Evolutionary conservation across 306 rosid species (phyloP), one percentile per base, ranked within the genome.

Genomic region (Sicyos baderoa): DNA sequence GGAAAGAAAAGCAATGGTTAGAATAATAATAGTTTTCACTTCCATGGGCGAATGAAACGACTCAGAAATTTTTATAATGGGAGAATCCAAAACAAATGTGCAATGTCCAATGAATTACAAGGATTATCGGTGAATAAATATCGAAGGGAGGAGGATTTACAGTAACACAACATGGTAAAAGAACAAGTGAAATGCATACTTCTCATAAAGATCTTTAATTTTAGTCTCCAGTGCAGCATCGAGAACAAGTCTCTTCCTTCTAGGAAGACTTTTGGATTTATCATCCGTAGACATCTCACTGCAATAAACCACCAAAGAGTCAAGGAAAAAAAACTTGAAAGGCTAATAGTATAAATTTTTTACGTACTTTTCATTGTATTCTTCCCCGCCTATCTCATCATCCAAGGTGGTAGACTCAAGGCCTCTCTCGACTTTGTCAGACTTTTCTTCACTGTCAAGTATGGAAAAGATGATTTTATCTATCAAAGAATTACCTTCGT

Each of bases 171-270:
- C 29, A 63, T 18, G 13, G 40, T 45, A 45, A 40, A 27, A 44
- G 17, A 65, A 45, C 70, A 44, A 64, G 54, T 69, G 51, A 25
- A 45, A 54, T 68, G 68, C 63, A 54, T 87, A 91, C 97, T 80
- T 84, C 79, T 89, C 95, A 77, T 79, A 82, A 62, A 89, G 92
- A 79, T 86, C 80, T 83, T 76, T 89, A 64, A 91, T 83, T 83
- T 84, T 81, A 74, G 47, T 72, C 79, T 89, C 95, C 81, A 83
- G 55, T 47, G 81, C 90, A 57, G 70, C 86, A 69, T 79, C 90
- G 47, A 92, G 87, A 82, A 79, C 71, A 74, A 86, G 80, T 81
- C 71, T 80, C 77, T 82, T 89, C 78, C 78, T 87, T 75, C 54
- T 82, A 49, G 89, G 75, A 78, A 76, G 68, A 73, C 71, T 81